These are phyloP conservation scores for Trichoderma sp. DNA, from an alignment of 2,329 filamentous ascomycete species.

Conservation along the genomic window DNA sequence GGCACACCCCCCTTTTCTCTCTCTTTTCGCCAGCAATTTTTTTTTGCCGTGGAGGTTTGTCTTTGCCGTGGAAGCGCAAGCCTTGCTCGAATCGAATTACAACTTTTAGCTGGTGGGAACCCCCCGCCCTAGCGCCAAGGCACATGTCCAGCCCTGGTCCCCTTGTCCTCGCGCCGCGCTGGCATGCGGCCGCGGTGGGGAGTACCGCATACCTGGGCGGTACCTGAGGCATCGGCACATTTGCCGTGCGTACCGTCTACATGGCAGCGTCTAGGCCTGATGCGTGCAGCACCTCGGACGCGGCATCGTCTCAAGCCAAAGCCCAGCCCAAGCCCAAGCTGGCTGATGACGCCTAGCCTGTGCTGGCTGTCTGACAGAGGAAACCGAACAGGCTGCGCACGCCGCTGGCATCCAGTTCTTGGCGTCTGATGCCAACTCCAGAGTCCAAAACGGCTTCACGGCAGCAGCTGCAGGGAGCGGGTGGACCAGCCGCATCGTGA, in stretches of 20 bases:
- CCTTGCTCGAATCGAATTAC: neutral
- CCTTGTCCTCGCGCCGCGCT: neutral
- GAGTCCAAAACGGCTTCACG: slow-evolving; percentile 5
- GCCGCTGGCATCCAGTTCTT: neutral
- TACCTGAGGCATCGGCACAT: neutral
- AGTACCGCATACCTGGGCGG: slow-evolving; percentile 13
- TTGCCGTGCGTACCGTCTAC: neutral
- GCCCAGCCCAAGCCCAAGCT: neutral
- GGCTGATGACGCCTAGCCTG: slow-evolving; percentile 11
- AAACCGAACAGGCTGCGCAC: neutral
- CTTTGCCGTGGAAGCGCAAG: slow-evolving; percentile 1
- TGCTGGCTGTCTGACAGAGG: slow-evolving; percentile 3
- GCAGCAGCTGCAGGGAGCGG: neutral
- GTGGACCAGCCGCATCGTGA: slow-evolving; percentile 5
- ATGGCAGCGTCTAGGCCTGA: neutral
- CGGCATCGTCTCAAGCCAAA: neutral
- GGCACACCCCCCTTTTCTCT: slow-evolving; percentile 3
- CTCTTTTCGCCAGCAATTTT: neutral
- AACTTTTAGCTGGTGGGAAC: slow-evolving; percentile 16
- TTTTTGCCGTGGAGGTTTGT: neutral
- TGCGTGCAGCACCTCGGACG: neutral
- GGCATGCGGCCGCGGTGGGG: neutral
- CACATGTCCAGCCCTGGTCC: neutral
- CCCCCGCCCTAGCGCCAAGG: neutral
- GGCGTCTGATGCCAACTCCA: neutral